Evolutionary conservation across 257 asterid species (phyloP), one percentile per base, ranked within the genome.

Genomic region (Nicotiana undulata): DNA sequence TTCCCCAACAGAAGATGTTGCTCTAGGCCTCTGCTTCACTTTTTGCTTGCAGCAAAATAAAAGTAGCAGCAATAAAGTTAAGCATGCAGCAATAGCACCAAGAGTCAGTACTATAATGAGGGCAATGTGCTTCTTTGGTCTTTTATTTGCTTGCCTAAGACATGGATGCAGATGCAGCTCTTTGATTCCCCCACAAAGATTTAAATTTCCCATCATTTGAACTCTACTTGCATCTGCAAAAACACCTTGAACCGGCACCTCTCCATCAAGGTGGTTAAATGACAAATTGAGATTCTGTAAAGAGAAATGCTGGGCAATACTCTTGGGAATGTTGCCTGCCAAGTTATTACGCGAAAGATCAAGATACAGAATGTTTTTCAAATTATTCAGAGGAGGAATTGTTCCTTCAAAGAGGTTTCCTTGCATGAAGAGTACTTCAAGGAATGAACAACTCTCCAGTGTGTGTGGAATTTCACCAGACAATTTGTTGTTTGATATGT

Each of bases 111-210:
- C 80, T 55, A 85, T 63, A 76, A 81, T 84, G 16, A 65, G 68
- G 60, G 77, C 37, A 72, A 26, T 59, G 66, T 56, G 80, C 63
- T 82, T 83, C 80, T 63, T 34, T 12, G 80, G 9, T 26, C 72
- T 70, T 81, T 29, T 29, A 26, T 85, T 64, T 65, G 76, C 84
- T 60, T 83, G 82, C 59, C 12, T 10, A 6, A 82, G 85, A 56
- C 92, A 88, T 67, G 84, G 82, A 17, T 79, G 85, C 78, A 90
- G 79, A 52, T 86, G 72, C 58, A 88, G 63, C 85, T 20, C 76
- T 7, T 68, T 22, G 72, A 81, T 83, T 74, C 90, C 91, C 70
- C 91, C 90, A 59, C 93, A 88, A 52, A 90, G 88, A 60, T 82
- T 76, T n/a, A 76, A 55, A 34, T 90, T 90, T 52, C 83, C 88